Evolutionary conservation across 768 basidiomycete genomes (phyloP), one percentile per base, ranked within the genome.

Genomic region (Boletus edulis): DNA sequence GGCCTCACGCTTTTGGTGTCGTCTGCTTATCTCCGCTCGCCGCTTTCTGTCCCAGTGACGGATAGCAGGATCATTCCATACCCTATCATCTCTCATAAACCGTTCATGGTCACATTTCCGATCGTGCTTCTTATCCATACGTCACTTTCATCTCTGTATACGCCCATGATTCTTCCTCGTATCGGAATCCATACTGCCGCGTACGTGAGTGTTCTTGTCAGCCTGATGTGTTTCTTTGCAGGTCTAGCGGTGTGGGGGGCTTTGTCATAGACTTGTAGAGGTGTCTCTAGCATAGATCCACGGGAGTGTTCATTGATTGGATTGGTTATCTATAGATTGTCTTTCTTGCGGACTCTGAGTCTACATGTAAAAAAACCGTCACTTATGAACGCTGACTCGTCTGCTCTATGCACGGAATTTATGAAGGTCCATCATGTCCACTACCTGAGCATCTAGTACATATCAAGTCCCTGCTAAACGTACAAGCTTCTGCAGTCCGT

Each of bases 181-280:
- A 79, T 92, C 27, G 91, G 91, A 8, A 79, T 91, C 29, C 91
- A 89, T 48, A 83, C 82, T 0, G 86, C 85, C 32, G 89, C 87
- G 24, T 94, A 91, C 69, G 75, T 85, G 11, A 83, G 81, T 20
- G 74, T 84, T 43, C 67, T 93, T 31, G 77, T 87, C 5, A 83
- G 84, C 0, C 71, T 93, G 13, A 85, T 86, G 27, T 75, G 76
- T 38, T 82, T 92, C 61, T 91, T 92, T 66, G 78, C 81, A 4
- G 90, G 88, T 4, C 71, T 93, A 48, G 87, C 81, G 0, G 70
- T 82, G 10, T 93, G 91, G 91, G 83, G 81, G 29, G 89, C 76
- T 7, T 68, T 92, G 49, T 78, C 80, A 24, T 83, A 52, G 49
- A 10, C 37, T 27, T 35, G 34, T 42, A 17, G 18, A 38, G 37